Conservation (phyloP, 768 basidiomycete species). For the Tubosaeta brunneosetosa region DNA sequence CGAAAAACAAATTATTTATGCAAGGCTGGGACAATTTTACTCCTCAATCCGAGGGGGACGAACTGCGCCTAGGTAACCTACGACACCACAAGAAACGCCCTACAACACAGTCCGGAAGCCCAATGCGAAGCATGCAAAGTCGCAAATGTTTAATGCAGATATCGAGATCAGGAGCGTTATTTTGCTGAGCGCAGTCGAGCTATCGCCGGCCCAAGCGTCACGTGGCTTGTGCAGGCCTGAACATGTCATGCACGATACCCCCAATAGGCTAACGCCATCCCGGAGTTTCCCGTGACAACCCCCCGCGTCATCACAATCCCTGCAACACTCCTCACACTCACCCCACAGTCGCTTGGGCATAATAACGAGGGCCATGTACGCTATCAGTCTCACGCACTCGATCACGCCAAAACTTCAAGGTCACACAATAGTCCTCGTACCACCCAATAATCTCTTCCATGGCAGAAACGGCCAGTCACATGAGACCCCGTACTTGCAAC, state of each 20-base stretch:
- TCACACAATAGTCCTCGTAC: slow-evolving; percentile 11
- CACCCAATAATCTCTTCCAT: too few relatives aligned
- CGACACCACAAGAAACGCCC: slow-evolving; percentile 19
- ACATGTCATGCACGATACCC: slow-evolving; percentile 12
- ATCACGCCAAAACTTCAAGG: slow-evolving; percentile 15
- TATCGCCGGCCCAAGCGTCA: slow-evolving; percentile 61
- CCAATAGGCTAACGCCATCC: slow-evolving; percentile 3
- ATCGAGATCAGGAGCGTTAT: slow-evolving; percentile 81
- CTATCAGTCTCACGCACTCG: slow-evolving; percentile 28
- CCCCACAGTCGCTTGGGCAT: slow-evolving; percentile 19
- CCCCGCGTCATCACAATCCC: slow-evolving; percentile 3
- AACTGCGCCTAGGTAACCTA: slow-evolving; percentile 10
- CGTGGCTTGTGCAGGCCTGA: slow-evolving; percentile 15
- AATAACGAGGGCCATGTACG: slow-evolving; percentile 15
- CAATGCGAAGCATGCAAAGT: slow-evolving; percentile 77
- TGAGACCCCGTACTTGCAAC: too few relatives aligned
- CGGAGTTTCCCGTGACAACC: slow-evolving; percentile 12
- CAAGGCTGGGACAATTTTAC: slow-evolving; percentile 2
- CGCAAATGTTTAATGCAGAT: slow-evolving; percentile 67
- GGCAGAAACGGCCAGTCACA: too few relatives aligned
- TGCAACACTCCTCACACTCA: slow-evolving; percentile 29
- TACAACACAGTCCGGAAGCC: slow-evolving; percentile 61
- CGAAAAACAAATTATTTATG: slow-evolving; percentile 1
- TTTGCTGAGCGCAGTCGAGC: slow-evolving; percentile 82
- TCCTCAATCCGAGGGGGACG: slow-evolving; percentile 5